A percentile compares a stretch with the other conserved stretches of the same genome.
Evolutionary conservation across 2,329 filamentous ascomycete species (phyloP).

Genomic region (Corniculantispora saksenae): DNA sequence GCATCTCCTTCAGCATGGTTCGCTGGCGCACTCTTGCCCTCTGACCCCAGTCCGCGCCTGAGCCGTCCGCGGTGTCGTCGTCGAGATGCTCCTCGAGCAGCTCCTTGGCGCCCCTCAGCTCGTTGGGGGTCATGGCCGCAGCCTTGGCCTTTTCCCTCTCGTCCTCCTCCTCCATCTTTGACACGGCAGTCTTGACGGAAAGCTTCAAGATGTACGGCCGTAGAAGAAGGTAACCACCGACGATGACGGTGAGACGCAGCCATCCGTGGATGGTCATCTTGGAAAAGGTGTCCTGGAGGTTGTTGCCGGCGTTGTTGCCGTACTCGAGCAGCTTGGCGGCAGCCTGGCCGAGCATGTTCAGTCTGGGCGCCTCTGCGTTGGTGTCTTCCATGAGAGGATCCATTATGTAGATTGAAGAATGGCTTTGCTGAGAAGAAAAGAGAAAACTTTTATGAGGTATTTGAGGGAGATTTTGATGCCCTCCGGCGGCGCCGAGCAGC

Average conservation of each 20-base stretch:
- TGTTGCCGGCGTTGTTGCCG: constrained; percentile 45
- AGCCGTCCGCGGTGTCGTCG: constrained; percentile 46
- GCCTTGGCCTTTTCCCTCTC: constrained; percentile 54
- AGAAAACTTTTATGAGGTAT: constrained; percentile 10
- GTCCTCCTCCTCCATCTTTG: constrained; percentile 62
- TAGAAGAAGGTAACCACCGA: constrained; percentile 72
- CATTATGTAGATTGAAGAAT: not conserved
- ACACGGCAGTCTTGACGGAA: constrained; percentile 63
- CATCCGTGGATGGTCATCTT: constrained; percentile 54
- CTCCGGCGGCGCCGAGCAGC: constrained; percentile 5
- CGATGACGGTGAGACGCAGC: constrained; percentile 70
- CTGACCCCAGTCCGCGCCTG: constrained; percentile 65
- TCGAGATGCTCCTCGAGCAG: constrained; percentile 56
- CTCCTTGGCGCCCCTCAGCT: constrained; percentile 58
- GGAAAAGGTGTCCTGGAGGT: constrained; percentile 50
- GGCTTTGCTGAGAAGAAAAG: constrained; percentile 24
- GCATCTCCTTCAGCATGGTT: constrained; percentile 63
- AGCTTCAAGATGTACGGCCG: constrained; percentile 74
- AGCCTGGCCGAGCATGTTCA: constrained; percentile 37
- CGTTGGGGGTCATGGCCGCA: constrained; percentile 64
- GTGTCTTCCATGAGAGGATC: constrained; percentile 30
- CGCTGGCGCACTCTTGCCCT: constrained; percentile 70
- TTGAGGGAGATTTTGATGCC: constrained; percentile 5
- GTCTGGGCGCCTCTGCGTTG: constrained; percentile 29
- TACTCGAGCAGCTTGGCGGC: constrained; percentile 36